Base-by-base conservation (phyloP, 2,329 filamentous ascomycete genomes). In the Myrmaecium sp. region DNA sequence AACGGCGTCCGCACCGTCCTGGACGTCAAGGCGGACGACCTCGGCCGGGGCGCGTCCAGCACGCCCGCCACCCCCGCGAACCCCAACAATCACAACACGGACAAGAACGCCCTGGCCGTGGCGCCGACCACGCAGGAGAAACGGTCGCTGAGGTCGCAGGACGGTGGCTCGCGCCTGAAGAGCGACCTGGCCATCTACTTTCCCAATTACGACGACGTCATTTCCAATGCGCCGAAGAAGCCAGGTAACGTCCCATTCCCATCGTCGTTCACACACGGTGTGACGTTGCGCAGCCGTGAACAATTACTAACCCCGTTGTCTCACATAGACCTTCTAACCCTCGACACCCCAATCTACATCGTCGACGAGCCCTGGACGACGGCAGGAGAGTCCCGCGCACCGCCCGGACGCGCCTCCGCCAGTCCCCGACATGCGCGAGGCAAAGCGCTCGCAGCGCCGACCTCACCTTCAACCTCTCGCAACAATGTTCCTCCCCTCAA, bases 101-200 rank as follows among this genome's bases (percentile, higher is more conserved):
- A 37, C 19, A 32, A 14, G 28, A 29, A 47, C 36, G 40, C 37
- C 30, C 35, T 12, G n/a, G 25, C 36, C 6, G 32, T 34, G 29
- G 21, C 29, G 31, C 18, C 33, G 26, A 28, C 36, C 30, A 14
- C 22, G 6, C 35, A 71, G 33, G 74, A 79, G 38, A 76, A 69
- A 49, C 59, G 84, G 43, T 86, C 82, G 46, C 59, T 94, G 47
- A 70, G 86, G 35, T 92, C 82, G 27, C 79, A 91, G 43, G 82
- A 92, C 46, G 67, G 66, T 42, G 78, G 76, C 7, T 75, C 75
- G 27, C 67, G 81, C 39, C 75, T 83, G 55, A 93, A 91, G 62
- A 94, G 83, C 54, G 84, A 94, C 46, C 64, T 95, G 33, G 75
- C 83, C 19, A 68, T 72, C 25, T 95, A 93, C 55, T 94, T 95